Conservation (phyloP, 1,139 yeast genomes). For the Pneumocystis oryctolagi region DNA sequence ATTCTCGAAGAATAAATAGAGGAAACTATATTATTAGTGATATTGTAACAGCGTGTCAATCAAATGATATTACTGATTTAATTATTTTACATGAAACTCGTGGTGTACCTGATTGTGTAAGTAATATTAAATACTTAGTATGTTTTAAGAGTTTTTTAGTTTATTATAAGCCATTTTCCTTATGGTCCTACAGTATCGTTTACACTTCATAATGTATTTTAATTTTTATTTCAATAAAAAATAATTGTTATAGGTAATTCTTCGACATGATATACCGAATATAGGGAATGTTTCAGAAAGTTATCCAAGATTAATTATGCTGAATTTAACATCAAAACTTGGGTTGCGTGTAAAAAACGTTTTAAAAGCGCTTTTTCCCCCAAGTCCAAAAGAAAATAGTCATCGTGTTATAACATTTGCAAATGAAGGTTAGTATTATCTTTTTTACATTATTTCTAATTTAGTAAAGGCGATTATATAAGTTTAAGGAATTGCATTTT, state of each 20-base stretch:
- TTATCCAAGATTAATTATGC: conserved; percentile 86
- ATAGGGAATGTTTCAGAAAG: conserved; percentile 82
- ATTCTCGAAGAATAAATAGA: conserved; percentile 74
- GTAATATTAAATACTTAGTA: background rate
- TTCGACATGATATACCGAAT: conserved; percentile 81
- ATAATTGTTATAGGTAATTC: conserved; percentile 31
- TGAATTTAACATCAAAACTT: conserved; percentile 67
- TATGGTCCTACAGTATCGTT: conserved; percentile 96
- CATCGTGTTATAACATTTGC: conserved; percentile 83
- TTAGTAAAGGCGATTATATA: background rate
- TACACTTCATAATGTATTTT: conserved; percentile 63
- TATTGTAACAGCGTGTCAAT: conserved; percentile 68
- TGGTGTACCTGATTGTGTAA: conserved; percentile 80
- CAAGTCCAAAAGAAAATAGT: conserved; percentile 85
- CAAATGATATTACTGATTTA: conserved; percentile 64
- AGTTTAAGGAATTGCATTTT: background rate
- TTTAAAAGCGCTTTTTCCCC: conserved; percentile 82
- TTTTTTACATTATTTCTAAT: background rate
- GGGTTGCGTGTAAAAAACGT: conserved; percentile 74
- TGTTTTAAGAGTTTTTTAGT: conserved; percentile 1
- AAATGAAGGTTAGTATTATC: conserved; percentile 54
- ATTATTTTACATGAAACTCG: conserved; percentile 86
- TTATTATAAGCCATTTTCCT: conserved; percentile 88
- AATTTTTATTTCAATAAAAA: background rate
- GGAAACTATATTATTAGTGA: conserved; percentile 84